Conservation (phyloP, 768 basidiomycete genomes). For the Podaxis carcinomalis region DNA sequence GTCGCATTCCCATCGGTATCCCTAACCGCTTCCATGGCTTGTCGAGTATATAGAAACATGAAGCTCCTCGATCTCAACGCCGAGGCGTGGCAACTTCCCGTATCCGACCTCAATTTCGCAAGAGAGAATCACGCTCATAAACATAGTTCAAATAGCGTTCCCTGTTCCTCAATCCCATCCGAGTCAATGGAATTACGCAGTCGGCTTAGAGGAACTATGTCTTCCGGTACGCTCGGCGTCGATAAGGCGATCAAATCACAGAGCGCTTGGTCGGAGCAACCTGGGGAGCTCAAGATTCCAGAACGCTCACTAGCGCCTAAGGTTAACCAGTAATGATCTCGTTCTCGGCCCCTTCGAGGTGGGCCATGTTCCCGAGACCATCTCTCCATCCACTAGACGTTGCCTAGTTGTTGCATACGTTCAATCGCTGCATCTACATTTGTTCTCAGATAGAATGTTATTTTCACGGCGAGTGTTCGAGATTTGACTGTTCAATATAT, state of each 20-base stretch:
- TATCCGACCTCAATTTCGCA: constrained; percentile 1
- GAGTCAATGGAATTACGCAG: background rate
- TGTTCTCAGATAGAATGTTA: too few relatives aligned
- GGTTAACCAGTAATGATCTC: background rate
- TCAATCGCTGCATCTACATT: too few relatives aligned
- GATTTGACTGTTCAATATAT: too few relatives aligned
- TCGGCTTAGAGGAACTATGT: background rate
- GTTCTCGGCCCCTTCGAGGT: background rate
- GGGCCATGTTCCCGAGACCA: background rate
- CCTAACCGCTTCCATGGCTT: constrained; percentile 4
- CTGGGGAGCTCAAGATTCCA: background rate
- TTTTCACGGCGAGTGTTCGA: too few relatives aligned
- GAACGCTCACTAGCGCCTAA: background rate
- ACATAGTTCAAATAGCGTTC: background rate
- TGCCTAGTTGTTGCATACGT: too few relatives aligned
- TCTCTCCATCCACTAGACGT: too few relatives aligned
- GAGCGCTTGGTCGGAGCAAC: background rate
- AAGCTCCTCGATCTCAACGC: background rate
- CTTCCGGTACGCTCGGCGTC: background rate
- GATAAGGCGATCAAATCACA: background rate
- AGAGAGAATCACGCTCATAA: background rate
- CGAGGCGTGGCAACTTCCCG: background rate
- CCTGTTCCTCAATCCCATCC: background rate
- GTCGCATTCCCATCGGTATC: constrained; percentile 5
- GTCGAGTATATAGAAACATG: constrained; percentile 4